Evolutionary conservation across 2,329 filamentous ascomycete genomes (phyloP).

Genomic region (Pseudopyrenochaeta lycopersici): DNA sequence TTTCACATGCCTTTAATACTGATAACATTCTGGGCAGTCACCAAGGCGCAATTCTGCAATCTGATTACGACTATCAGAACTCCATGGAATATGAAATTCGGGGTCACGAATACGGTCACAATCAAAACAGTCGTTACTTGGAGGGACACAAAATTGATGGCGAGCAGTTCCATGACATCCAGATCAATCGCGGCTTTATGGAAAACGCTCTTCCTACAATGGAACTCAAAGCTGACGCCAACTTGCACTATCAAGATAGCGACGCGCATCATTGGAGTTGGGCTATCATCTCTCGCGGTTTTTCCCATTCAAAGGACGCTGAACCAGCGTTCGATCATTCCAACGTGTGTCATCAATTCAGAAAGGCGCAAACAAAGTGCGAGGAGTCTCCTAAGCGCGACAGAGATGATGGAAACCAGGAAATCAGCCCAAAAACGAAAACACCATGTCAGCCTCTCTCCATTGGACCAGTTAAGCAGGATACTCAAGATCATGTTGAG

Average conservation of each 20-base stretch:
- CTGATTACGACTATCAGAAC: not conserved
- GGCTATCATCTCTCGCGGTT: slow-evolving; percentile 7
- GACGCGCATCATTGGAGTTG: slow-evolving; percentile 1
- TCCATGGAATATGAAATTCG: not conserved
- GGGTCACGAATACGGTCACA: too few species aligned
- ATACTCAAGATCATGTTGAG: not conserved
- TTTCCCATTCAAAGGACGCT: slow-evolving; percentile 26
- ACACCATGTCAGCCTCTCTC: slow-evolving; percentile 27
- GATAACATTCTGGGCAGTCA: not conserved
- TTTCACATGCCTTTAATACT: slow-evolving; percentile 14
- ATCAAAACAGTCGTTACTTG: too few species aligned
- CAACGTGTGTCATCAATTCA: slow-evolving; percentile 3
- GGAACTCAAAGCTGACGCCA: not conserved
- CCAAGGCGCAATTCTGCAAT: not conserved
- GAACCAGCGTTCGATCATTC: slow-evolving; percentile 15
- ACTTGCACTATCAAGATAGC: not conserved
- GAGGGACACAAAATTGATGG: too few species aligned
- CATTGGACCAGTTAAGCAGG: slow-evolving; percentile 3
- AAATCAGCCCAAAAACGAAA: slow-evolving; percentile 11
- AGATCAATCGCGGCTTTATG: not conserved
- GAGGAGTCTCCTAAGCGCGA: slow-evolving; percentile 20
- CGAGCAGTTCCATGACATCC: not conserved
- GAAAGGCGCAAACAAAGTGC: not conserved
- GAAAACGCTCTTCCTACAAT: not conserved
- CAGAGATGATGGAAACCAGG: slow-evolving; percentile 3